phyloP scores from a whole-genome alignment of 2,329 filamentous ascomycete genomes.

The Ilyonectria mors-panacis region DNA sequence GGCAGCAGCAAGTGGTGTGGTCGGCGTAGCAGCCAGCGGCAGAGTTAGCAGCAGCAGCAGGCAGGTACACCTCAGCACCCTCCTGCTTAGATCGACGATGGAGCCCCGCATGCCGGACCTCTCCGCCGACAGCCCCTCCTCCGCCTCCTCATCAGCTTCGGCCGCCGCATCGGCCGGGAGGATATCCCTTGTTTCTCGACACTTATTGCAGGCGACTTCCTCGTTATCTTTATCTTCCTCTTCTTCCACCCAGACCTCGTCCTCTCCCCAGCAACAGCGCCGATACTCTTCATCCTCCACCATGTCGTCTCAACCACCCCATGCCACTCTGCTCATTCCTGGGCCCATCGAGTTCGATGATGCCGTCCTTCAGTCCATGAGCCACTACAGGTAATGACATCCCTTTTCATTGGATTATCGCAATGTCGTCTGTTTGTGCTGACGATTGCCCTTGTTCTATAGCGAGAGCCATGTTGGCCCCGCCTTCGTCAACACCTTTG shows the following conservation, averaged over 20 bases:
- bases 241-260: constrained; percentile 33
- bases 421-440: constrained; percentile 14
- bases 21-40: constrained; percentile 35
- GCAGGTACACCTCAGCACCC: constrained; percentile 24
- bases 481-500: constrained; percentile 90
- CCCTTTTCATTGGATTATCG: constrained; percentile 2
- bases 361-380: constrained; percentile 95
- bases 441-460: constrained; percentile 21
- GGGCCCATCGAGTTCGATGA: constrained; percentile 99
- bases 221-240: constrained; percentile 36
- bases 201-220: constrained; percentile 39
- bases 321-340: constrained; percentile 89
- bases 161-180: constrained; percentile 47
- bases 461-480: constrained; percentile 96
- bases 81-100: constrained; percentile 49
- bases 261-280: constrained; percentile 35
- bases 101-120: constrained; percentile 50
- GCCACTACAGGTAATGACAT: constrained; percentile 83
- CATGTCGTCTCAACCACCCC: constrained; percentile 75
- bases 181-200: constrained; percentile 49
- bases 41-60: constrained; percentile 10
- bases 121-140: constrained; percentile 51
- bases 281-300: constrained; percentile 51
- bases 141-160: constrained; percentile 41
- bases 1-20: constrained; percentile 36